Evolutionary conservation across 257 asterid genomes (phyloP), one percentile per base, ranked within the genome.

Genomic region (Capsicum rhomboideum): DNA sequence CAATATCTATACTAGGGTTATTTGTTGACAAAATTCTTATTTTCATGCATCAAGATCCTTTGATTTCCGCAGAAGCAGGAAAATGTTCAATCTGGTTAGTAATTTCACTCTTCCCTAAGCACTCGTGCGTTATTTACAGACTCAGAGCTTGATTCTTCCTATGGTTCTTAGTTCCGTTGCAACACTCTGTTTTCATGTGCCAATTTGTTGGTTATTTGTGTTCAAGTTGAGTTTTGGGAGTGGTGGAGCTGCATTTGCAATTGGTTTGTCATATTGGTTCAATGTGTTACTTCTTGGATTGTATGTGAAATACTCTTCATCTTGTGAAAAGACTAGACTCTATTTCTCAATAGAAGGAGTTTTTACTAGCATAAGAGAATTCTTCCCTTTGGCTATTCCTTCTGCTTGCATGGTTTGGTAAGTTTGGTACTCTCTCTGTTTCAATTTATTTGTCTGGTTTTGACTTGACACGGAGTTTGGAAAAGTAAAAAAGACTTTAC

Each of bases 391-490:
- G 74, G 83, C 86, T 64, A 69, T 84, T 46, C 86, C 86, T 29
- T 84, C 86, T 49, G 79, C 86, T n/a, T 74, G 78, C 71, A 84
- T 78, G 87, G 2, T 69, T 63, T 81, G 87, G 85, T 85, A 85
- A 80, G 69, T 50, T 61, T 46, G 34, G 1, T 21, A 6, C 16
- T 13, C 55, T 6, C 6, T 13, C 13, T 16, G 20, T 61, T 61
- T 61, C 10, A 1, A 61, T 61, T 61, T 26, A 26, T 61, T 61
- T 61, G 4, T 34, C 40, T 3, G 40, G 4, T 34, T 34, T 34
- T 34, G 4, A 34, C 40, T 34, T 34, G 40, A 34, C 40, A 34
- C 4, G 4, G 40, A 0, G 40, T 34, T 34, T 34, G 5, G 4
- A 34, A 34, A 34, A 34, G 40, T 34, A 34, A 34, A 34, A 34